Conservation (phyloP, 495 filamentous ascomycete species). For the Ascodesmis nigricans region DNA sequence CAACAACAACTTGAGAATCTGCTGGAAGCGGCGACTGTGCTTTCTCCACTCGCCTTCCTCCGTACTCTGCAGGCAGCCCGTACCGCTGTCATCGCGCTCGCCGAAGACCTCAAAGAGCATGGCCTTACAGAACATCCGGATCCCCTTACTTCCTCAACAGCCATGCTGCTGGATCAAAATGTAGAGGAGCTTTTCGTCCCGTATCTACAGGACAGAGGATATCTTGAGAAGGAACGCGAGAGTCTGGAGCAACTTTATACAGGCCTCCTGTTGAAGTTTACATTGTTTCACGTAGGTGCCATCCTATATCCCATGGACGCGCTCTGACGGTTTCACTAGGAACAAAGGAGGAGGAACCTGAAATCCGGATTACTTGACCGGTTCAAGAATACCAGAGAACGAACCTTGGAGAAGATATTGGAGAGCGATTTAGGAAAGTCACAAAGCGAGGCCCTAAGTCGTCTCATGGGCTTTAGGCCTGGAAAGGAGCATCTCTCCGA, state of each 20-base stretch:
- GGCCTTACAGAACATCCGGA: conserved; percentile 91
- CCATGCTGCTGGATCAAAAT: conserved; percentile 77
- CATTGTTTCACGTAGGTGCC: conserved; percentile 45
- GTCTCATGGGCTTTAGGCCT: conserved; percentile 19
- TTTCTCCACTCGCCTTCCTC: conserved; percentile 81
- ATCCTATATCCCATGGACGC: neutral
- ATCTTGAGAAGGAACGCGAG: conserved; percentile 81
- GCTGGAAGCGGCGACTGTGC: conserved; percentile 69
- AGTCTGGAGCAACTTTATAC: conserved; percentile 83
- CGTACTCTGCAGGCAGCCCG: conserved; percentile 76
- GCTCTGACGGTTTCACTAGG: conserved; percentile 2
- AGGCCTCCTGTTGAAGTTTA: conserved; percentile 85
- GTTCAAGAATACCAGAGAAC: conserved; percentile 20
- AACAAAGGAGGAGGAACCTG: conserved; percentile 24
- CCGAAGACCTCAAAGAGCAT: conserved; percentile 85
- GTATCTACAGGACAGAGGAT: conserved; percentile 79
- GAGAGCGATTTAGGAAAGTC: conserved; percentile 21
- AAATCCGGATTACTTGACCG: conserved; percentile 21
- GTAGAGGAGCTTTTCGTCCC: conserved; percentile 91
- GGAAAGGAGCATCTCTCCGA: conserved; percentile 26
- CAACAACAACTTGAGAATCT: conserved; percentile 94
- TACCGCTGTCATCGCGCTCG: conserved; percentile 57
- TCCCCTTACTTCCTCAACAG: conserved; percentile 64
- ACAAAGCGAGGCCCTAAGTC: conserved; percentile 17
- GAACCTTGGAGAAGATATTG: conserved; percentile 20